Base-by-base conservation (phyloP, 2,329 filamentous ascomycete genomes). In the Diaporthe caulivora region DNA sequence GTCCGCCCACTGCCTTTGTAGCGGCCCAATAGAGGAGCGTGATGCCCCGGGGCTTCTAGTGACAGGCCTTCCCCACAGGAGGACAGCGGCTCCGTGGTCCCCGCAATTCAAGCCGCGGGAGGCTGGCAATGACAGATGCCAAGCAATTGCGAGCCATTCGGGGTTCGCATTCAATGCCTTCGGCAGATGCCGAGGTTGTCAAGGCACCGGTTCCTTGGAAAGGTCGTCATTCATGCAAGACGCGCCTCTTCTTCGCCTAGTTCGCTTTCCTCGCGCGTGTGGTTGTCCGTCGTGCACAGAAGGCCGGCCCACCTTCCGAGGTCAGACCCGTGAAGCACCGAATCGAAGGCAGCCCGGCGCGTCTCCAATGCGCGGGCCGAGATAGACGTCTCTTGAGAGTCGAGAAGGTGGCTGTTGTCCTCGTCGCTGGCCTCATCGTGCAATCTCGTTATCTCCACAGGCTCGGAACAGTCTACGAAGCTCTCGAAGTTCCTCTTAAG, bases 241-340 rank as follows among this genome's bases (percentile, higher is more conserved):
- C 15, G 10, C n/a, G 29, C 18, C 31, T 76, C 70, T 15, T 34
- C 53, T 42, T 74, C 76, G 7, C 82, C 82, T 11, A 85, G 74
- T 21, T 86, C 84, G 5, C 72, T 58, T 2, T 86, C 84, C 0
- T 78, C 13, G 1, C 54, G 74, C 2, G 80, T 83, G 65, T 86
- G 84, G 47, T 84, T 80, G 73, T 84, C 82, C 0, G 81, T 81
- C 2, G 84, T 86, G 29, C 83, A 84, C 13, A 86, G 76, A 1
- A 76, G 74, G 24, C 85, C 80, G 0, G 70, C 51, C 9, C 53
- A 67, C 78, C 76, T 81, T 26, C 60, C 42, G 4, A 70, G 67
- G 15, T 51, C 74, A 4, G 72, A 73, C 42, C 76, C 78, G 57
- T 82, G 83, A 0, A 78, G 72, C 13, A 80, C 77, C 0, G 80